Base-by-base conservation (phyloP, 768 basidiomycete genomes). In the Solioccasus polychromus region DNA sequence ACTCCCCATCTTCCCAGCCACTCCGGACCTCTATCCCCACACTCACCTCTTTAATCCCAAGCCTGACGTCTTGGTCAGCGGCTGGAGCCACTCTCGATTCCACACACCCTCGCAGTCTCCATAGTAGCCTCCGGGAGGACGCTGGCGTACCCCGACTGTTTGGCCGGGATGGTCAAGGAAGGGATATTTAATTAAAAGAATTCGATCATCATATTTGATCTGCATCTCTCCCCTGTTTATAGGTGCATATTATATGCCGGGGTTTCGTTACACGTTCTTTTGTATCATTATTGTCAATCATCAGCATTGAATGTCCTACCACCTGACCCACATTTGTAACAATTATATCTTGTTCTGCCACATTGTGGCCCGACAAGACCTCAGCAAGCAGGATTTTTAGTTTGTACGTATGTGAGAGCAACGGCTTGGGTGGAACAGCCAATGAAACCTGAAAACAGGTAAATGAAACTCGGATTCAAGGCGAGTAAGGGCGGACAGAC, bases 31-130 rank as follows among this genome's bases (percentile, higher is more conserved):
- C 52, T 15, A 47, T 59, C 38, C 60, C 63, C 12, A 44, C 51
- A 14, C 47, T 59, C 29, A 53, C 53, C 2, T 57, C 55, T 26
- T 51, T 71, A 4, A 58, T 72, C 34, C 70, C 68, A 7, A 57
- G 49, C 42, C 44, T 71, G 35, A 62, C 64, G 4, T 63, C 70
- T 17, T 69, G 71, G 71, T 53, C 66, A 28, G 48, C 61, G 10
- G 52, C 59, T 22, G 55, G 65, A 14, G 44, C 37, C 25, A n/a
- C 43, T n/a, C 39, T 57, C 1, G 64, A 68, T 4, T 43, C 52
- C 10, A 39, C 51, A 29, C 38, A 44, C 17, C 19, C 40, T 35
- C 55, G 35, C 47, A 51, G 17, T 43, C 25, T 46, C n/a, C 44
- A 30, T 5, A 25, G 42, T 3, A 36, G 15, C 25, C 9, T 50